Evolutionary conservation across 2,329 filamentous ascomycete species (phyloP).

Genomic region (Scedosporium aurantiacum): DNA sequence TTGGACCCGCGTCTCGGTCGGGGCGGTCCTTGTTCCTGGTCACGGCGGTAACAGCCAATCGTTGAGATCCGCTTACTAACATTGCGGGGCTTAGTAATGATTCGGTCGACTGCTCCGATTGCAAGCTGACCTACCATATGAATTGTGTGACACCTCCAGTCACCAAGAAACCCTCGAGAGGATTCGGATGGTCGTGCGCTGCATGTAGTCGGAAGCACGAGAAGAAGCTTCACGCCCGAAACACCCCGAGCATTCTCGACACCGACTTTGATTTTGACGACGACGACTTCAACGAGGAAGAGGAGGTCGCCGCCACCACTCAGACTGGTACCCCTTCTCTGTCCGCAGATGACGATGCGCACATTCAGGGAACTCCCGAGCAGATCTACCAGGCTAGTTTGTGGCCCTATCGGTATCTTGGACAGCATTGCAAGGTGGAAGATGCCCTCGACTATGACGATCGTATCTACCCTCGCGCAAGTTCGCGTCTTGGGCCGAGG

Average conservation of each 20-base stretch:
- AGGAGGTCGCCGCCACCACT: slow-evolving; percentile 52
- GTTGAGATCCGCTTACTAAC: slow-evolving; percentile 6
- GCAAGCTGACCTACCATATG: slow-evolving; percentile 95
- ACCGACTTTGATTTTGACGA: slow-evolving; percentile 55
- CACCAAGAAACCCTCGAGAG: slow-evolving; percentile 89
- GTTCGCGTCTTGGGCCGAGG: slow-evolving; percentile 79
- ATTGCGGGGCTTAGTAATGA: slow-evolving; percentile 54
- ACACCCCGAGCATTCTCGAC: slow-evolving; percentile 67
- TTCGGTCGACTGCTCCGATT: slow-evolving; percentile 95
- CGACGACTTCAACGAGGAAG: slow-evolving; percentile 57
- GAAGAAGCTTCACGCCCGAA: slow-evolving; percentile 77
- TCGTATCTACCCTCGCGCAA: slow-evolving; percentile 90
- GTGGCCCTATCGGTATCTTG: slow-evolving; percentile 93
- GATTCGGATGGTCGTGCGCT: slow-evolving; percentile 96
- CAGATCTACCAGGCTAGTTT: slow-evolving; percentile 87
- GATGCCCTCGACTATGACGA: slow-evolving; percentile 96
- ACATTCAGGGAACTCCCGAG: slow-evolving; percentile 60
- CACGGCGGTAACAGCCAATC: not conserved
- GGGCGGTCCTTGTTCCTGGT: slow-evolving; percentile 7
- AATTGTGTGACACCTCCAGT: slow-evolving; percentile 87
- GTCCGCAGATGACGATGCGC: slow-evolving; percentile 42
- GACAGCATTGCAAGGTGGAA: slow-evolving; percentile 89
- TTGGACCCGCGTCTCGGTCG: slow-evolving; percentile 5
- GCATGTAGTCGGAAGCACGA: slow-evolving; percentile 95
- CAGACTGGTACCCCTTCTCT: slow-evolving; percentile 36